These are phyloP conservation scores for Pinus taeda DNA, from an alignment of 75 land plant species.

Conservation along the genomic window DNA sequence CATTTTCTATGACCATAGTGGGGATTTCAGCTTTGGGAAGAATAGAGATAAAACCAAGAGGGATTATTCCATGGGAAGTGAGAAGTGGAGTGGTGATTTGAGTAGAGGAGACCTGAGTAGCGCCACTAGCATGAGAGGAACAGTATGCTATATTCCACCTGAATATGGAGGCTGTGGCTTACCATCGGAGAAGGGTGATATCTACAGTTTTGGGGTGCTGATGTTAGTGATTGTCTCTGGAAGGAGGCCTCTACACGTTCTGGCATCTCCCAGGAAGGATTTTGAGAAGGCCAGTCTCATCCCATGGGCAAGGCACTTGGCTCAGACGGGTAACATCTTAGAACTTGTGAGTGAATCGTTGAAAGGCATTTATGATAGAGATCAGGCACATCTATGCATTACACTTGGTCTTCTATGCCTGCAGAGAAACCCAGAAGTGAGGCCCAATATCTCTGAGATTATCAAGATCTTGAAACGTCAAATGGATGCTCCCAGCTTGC, in stretches of 20 bases:
- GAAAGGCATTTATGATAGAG: slow-evolving; percentile 28
- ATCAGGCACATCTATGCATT: slow-evolving; percentile 76
- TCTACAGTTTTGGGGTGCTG: slow-evolving; percentile 83
- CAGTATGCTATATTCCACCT: slow-evolving; percentile 86
- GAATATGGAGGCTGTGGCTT: slow-evolving; percentile 62
- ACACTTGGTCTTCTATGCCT: slow-evolving; percentile 86
- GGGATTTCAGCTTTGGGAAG: not conserved
- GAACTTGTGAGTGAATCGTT: slow-evolving; percentile 64
- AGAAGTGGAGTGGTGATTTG: slow-evolving; percentile 70
- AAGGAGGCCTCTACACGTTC: slow-evolving; percentile 86
- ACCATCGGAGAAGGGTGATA: slow-evolving; percentile 79
- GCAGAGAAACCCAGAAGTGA: slow-evolving; percentile 60
- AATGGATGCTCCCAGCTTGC: slow-evolving; percentile 55
- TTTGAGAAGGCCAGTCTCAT: slow-evolving; percentile 87
- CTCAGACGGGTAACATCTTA: slow-evolving; percentile 62
- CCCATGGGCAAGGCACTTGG: slow-evolving; percentile 84
- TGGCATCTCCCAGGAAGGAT: slow-evolving; percentile 63
- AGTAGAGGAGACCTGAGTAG: slow-evolving; percentile 72
- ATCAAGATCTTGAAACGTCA: slow-evolving; percentile 71
- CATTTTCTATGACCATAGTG: slow-evolving; percentile 31
- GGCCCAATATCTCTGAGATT: slow-evolving; percentile 76
- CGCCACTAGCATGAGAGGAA: slow-evolving; percentile 93
- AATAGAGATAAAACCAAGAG: slow-evolving; percentile 35
- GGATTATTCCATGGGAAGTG: slow-evolving; percentile 28
- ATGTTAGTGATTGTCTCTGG: slow-evolving; percentile 86